phyloP scores from a whole-genome alignment of 192 early-diverging fungal species.

The Coemansia sp. region DNA sequence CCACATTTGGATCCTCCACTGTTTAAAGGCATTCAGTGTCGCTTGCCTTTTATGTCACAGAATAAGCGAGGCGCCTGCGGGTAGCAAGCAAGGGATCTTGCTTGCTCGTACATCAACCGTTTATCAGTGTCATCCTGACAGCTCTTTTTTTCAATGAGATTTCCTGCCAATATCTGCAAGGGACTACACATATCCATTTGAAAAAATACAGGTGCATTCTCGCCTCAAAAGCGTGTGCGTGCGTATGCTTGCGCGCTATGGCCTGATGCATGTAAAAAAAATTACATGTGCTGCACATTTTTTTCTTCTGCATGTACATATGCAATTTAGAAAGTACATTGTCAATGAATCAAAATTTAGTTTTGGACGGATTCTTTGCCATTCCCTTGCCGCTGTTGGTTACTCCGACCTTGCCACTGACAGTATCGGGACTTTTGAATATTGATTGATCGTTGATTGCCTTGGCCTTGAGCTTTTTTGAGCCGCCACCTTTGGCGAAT shows the following conservation, averaged over 20 bases:
- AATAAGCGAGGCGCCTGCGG: conserved; percentile 8
- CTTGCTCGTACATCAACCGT: background rate
- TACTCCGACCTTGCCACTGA: conserved; percentile 49
- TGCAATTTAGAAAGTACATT: background rate
- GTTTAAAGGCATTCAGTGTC: background rate
- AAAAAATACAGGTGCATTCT: background rate
- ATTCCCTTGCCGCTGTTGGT: conserved; percentile 46
- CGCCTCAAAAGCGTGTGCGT: conserved; percentile 7
- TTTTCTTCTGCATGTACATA: background rate
- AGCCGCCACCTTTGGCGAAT: conserved; percentile 35
- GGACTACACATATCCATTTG: background rate
- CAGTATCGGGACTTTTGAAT: conserved; percentile 52
- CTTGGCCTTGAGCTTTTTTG: conserved; percentile 50
- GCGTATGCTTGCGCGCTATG: conserved; percentile 9
- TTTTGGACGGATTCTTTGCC: conserved; percentile 32
- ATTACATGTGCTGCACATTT: background rate
- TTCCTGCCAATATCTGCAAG: background rate
- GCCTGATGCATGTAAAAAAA: conserved; percentile 4
- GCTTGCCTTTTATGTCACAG: background rate
- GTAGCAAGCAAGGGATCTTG: background rate
- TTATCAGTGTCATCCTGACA: background rate
- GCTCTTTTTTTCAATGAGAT: background rate
- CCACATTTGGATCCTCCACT: background rate
- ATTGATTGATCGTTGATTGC: conserved; percentile 55
- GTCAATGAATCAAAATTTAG: conserved; percentile 4